Base-by-base conservation (phyloP, 768 basidiomycete species). In the Chiua virens region DNA sequence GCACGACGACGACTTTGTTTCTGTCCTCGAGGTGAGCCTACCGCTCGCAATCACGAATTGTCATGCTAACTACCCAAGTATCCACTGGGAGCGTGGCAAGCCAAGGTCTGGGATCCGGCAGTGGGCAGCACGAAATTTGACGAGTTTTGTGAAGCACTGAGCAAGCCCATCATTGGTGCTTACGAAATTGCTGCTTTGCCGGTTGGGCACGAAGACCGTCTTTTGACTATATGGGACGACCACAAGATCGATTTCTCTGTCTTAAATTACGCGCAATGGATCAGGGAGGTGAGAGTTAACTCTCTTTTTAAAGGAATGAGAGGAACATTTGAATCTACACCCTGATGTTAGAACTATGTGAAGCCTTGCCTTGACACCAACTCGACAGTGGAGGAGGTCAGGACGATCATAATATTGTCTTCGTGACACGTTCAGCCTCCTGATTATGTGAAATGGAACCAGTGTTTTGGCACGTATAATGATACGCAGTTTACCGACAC, bases 401-500 rank as follows among this genome's bases (percentile, higher is more conserved):
- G 74, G 55, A 20, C n/a, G 17, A 17, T 13, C 25, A 11, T 28
- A 9, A 34, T 34, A 11, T 11, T 38, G 14, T 35, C 37, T 17
- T 43, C 17, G n/a, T 21, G 8, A 14, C 42, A 25, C n/a, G 47
- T 30, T 49, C 18, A 50, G 23, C 32, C 13, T 30, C 14, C 21
- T 45, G 21, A 46, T 32, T 13, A 45, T 18, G 36, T 21, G 8
- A 25, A 11, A 40, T 28, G 3, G 50, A 32, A 43, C 20, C 54
- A 93, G 84, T 98, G 95, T 70, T 97, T 95, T 60, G 92, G 93
- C 5, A 89, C 92, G 0, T 85, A 77, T 54, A 74, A 95, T 51
- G 87, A 87, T 56, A 61, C 73, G 5, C 75, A 83, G 57, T 96
- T 80, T 69, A 76, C 77, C 56, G 73, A 77, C 13, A 82, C 78